Evolutionary conservation across 2,329 filamentous ascomycete genomes (phyloP), one percentile per base, ranked within the genome.

Genomic region (Allantophomopsis cytisporea): DNA sequence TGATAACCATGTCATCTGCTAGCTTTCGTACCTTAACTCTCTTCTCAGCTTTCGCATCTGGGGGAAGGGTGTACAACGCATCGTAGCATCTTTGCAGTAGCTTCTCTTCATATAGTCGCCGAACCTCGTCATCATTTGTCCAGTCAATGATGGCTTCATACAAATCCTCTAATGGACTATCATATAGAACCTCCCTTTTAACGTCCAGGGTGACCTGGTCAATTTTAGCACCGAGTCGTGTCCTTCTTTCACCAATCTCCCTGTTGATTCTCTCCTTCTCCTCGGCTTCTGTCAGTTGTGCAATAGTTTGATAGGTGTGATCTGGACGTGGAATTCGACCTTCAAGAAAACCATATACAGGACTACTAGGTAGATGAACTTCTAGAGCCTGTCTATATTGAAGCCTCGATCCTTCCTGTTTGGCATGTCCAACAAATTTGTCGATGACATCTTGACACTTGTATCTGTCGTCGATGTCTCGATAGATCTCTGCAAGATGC

Each of bases 1-100:
- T 91, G 43, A 94, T 83, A 44, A 98, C 89, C 83, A 98, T 94
- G 44, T 89, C 91, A 45, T 80, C 76, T 1, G 89, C 87, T 39
- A 91, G 65, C 43, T 82, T 80, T 51, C 82, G 61, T 0, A 94
- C 80, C 46, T 82, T 78, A 30, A 76, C 65, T 18, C 83, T 73
- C 57, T 93, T 87, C 14, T 66, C 60, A 1, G 62, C 54, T 59
- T 96, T 96, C 3, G 63, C 57, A 20, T 79, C 76, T 1, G 68
- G 44, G 2, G 80, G 73, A 13, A 85, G 66, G 20, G 83, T 78
- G 7, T 81, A 59, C 1, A 98, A 69, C 5, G 76, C 72, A 41
- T 95, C 87, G 48, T 88, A 81, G 44, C 80, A 84, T 53, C 88
- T 76, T 45, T 81, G 73, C 3, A 98, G 61, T 12, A 95, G 67